phyloP scores from a whole-genome alignment of 2,329 filamentous ascomycete species.

The Apiospora malaysiana region DNA sequence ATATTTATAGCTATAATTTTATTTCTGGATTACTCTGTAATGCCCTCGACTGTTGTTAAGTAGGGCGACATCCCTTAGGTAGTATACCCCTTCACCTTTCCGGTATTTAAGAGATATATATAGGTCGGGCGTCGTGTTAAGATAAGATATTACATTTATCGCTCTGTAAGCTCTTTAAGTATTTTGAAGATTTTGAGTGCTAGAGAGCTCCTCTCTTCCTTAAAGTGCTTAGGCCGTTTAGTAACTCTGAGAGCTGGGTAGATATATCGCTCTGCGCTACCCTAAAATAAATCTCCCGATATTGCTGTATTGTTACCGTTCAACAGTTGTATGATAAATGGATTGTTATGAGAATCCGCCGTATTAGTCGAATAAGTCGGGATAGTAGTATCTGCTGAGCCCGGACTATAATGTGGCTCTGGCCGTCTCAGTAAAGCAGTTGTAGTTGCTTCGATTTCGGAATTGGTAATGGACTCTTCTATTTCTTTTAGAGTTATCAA shows the following conservation, averaged over 20 bases:
- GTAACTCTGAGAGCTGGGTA: constrained; percentile 8
- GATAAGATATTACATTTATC: neutral
- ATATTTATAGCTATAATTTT: neutral
- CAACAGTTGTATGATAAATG: neutral
- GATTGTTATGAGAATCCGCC: neutral
- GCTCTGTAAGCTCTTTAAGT: neutral
- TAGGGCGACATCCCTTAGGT: neutral
- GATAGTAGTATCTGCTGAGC: constrained; percentile 2
- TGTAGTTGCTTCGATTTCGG: constrained; percentile 1
- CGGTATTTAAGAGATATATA: constrained; percentile 1
- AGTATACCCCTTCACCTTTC: neutral
- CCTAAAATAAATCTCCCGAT: neutral
- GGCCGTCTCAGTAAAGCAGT: constrained; percentile 3
- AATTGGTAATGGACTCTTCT: constrained; percentile 5
- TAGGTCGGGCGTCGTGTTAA: neutral
- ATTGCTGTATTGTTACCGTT: neutral
- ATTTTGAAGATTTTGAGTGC: neutral
- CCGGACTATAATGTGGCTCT: neutral
- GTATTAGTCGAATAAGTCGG: neutral
- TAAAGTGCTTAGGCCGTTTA: neutral
- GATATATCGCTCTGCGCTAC: neutral
- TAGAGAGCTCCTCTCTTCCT: neutral
- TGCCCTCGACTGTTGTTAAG: neutral
- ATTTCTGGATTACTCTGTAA: neutral
- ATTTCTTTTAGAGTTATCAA: constrained; percentile 2